Evolutionary conservation across 2,329 filamentous ascomycete species (phyloP).

Genomic region (Pezicula rhizophila): DNA sequence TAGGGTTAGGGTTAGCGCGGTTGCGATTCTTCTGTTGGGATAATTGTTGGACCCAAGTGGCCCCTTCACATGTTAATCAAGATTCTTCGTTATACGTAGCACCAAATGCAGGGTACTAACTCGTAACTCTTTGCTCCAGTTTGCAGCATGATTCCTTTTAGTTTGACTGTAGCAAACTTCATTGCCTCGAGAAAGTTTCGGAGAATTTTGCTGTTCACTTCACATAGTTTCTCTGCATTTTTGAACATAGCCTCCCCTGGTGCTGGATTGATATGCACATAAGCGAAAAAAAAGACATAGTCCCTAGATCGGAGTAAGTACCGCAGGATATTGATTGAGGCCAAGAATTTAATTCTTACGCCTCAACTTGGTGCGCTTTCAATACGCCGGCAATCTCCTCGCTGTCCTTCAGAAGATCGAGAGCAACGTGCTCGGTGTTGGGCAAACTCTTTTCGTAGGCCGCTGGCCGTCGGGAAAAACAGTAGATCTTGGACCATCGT

Average conservation of each 20-base stretch:
- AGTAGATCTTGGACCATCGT: conserved; percentile 8
- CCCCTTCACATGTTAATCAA: too few relatives aligned
- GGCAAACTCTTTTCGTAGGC: neutral
- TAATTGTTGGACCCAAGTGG: conserved; percentile 24
- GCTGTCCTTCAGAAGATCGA: neutral
- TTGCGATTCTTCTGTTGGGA: conserved; percentile 40
- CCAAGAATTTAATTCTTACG: neutral
- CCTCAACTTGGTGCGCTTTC: neutral
- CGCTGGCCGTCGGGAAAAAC: conserved; percentile 5
- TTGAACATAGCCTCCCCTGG: conserved; percentile 1
- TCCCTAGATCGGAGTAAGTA: neutral
- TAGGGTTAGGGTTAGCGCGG: conserved; percentile 34
- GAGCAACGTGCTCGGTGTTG: neutral
- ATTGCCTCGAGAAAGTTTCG: conserved; percentile 5
- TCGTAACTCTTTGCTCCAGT: conserved; percentile 28
- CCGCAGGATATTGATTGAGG: too few relatives aligned
- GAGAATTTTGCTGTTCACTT: conserved; percentile 3
- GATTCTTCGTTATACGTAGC: too few relatives aligned
- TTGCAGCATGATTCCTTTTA: conserved; percentile 17
- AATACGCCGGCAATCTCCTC: neutral
- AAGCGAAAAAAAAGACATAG: conserved; percentile 6
- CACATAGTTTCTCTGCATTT: conserved; percentile 1
- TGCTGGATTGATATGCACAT: conserved; percentile 1
- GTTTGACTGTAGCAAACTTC: neutral
- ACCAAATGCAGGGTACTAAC: too few relatives aligned